Percentiles rank a stretch among this genome's conserved stretches.
phyloP scores from a whole-genome alignment of 208 protist genomes.

The Phytomonas sp. region DNA sequence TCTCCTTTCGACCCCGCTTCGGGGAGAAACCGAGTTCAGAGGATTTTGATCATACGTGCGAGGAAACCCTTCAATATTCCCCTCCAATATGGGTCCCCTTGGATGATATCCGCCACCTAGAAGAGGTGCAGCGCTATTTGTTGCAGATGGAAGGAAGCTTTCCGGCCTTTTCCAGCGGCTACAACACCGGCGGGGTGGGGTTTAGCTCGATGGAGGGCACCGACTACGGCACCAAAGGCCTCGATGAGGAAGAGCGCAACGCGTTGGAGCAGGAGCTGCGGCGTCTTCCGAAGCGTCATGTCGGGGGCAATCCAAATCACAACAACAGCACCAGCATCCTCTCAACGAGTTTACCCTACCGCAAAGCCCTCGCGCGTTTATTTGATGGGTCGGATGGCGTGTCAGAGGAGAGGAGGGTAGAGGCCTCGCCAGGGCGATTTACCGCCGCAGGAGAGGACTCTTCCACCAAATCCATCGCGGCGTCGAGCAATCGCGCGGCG shows the following conservation, averaged over 20 bases:
- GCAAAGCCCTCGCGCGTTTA: background rate
- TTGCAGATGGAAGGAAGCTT: background rate
- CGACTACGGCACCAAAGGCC: constrained; percentile 3
- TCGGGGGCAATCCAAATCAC: constrained; percentile 4
- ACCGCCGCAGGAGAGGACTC: too few relatives aligned
- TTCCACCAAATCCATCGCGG: too few relatives aligned
- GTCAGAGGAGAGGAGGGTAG: too few relatives aligned
- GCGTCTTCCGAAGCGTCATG: constrained; percentile 21
- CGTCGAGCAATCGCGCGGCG: too few relatives aligned
- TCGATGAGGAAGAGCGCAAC: constrained; percentile 41
- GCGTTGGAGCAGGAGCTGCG: constrained; percentile 43
- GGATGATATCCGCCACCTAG: background rate
- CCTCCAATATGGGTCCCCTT: constrained; percentile 1
- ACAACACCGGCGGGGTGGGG: constrained; percentile 1
- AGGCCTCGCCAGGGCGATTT: too few relatives aligned
- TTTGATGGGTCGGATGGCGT: background rate
- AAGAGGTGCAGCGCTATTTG: background rate
- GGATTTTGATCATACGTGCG: background rate
- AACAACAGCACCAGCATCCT: background rate
- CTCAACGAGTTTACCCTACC: background rate
- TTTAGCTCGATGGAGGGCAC: constrained; percentile 12
- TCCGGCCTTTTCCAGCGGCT: background rate
- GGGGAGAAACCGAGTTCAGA: background rate
- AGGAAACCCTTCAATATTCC: background rate
- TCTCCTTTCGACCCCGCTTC: background rate